phyloP scores from a whole-genome alignment of 306 rosid genomes.

The Dalbergia oliveri region DNA sequence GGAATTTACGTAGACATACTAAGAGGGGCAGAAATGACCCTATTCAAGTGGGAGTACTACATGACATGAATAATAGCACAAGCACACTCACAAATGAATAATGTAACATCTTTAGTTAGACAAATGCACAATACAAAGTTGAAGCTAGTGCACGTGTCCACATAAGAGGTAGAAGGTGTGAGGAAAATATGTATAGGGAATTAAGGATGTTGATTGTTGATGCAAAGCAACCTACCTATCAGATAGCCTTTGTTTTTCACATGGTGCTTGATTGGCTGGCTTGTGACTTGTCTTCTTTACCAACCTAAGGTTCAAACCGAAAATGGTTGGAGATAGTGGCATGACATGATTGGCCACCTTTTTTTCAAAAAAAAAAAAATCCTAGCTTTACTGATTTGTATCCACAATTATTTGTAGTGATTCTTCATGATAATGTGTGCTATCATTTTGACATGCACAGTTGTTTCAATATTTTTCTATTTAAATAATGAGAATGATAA shows the following conservation, averaged over 20 bases:
- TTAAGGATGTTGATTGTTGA: conserved; percentile 38
- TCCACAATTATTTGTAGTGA: too few species aligned
- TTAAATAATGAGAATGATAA: too few species aligned
- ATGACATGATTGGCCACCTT: conserved; percentile 16
- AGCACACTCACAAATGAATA: conserved; percentile 36
- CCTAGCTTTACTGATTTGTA: too few species aligned
- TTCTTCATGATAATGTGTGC: background rate
- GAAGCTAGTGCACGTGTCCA: conserved; percentile 41
- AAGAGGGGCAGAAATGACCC: conserved; percentile 36
- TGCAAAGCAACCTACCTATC: conserved; percentile 46
- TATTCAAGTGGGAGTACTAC: conserved; percentile 23
- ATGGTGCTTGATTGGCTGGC: conserved; percentile 38
- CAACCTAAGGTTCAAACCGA: conserved; percentile 37
- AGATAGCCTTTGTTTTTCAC: conserved; percentile 39
- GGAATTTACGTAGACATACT: conserved; percentile 44
- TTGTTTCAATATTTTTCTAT: too few species aligned
- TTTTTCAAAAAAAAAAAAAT: background rate
- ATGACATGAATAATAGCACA: conserved; percentile 38
- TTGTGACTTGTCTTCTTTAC: conserved; percentile 39
- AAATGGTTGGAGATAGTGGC: conserved; percentile 24
- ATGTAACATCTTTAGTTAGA: conserved; percentile 34
- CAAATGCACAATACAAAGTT: conserved; percentile 43
- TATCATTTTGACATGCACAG: too few species aligned
- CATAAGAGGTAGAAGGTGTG: conserved; percentile 14
- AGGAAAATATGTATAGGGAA: conserved; percentile 29